Evolutionary conservation across 2,329 filamentous ascomycete species (phyloP).

Genomic region (Diplodia scrobiculata): DNA sequence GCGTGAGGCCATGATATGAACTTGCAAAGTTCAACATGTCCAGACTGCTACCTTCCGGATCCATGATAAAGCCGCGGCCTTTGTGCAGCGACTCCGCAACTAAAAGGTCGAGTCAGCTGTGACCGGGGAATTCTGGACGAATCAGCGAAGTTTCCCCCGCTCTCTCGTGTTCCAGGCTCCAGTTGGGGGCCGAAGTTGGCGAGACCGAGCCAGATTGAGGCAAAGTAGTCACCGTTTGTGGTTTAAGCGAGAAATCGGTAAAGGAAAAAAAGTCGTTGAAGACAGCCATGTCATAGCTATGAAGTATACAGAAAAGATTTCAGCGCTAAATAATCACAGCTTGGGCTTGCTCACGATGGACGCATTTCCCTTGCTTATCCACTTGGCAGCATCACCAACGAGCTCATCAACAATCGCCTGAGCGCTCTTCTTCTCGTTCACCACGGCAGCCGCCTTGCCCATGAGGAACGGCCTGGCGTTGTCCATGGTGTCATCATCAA

Average conservation of each 20-base stretch:
- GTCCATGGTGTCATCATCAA: conserved; percentile 83
- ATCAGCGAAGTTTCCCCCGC: not conserved
- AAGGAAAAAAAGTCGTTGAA: not conserved
- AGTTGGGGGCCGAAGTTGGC: not conserved
- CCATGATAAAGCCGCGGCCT: not conserved
- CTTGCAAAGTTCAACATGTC: not conserved
- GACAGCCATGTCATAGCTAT: conserved; percentile 3
- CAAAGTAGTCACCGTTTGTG: not conserved
- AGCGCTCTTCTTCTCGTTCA: conserved; percentile 87
- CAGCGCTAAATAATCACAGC: conserved; percentile 34
- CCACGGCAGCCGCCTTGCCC: conserved; percentile 94
- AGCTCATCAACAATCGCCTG: conserved; percentile 95
- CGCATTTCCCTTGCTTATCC: conserved; percentile 68
- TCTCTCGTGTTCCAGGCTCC: not conserved
- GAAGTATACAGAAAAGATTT: not conserved
- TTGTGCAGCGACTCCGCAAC: not conserved
- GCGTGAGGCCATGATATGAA: not conserved
- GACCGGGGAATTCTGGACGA: not conserved
- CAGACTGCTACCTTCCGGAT: not conserved
- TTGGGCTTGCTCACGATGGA: conserved; percentile 52
- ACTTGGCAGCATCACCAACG: conserved; percentile 74
- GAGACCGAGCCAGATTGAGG: not conserved
- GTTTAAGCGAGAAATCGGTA: not conserved
- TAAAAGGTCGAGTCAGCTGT: not conserved
- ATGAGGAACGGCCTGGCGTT: conserved; percentile 89